Evolutionary conservation across 2,329 filamentous ascomycete species (phyloP).

Genomic region (Hypoxylon sp.): DNA sequence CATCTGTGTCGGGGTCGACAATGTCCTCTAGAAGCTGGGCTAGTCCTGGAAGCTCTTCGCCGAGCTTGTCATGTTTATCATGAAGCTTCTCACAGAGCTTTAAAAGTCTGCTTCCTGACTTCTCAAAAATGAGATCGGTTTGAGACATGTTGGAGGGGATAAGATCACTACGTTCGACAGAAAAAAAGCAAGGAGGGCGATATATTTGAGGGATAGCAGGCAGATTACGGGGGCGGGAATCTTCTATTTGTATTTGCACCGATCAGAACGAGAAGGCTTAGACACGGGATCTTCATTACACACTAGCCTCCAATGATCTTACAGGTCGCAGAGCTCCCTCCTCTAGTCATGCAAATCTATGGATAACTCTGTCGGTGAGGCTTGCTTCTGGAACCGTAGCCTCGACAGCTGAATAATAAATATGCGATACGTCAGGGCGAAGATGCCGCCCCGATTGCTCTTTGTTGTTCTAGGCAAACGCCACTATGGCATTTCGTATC

Average conservation of each 20-base stretch:
- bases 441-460: not conserved
- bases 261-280: not conserved
- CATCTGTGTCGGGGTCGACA: conserved; percentile 17
- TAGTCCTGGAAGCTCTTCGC: conserved; percentile 20
- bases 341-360: not conserved
- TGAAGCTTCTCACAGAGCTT: conserved; percentile 23
- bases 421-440: not conserved
- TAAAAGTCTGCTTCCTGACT: conserved; percentile 18
- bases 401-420: not conserved
- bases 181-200: not conserved
- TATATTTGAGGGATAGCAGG: not conserved
- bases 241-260: conserved; percentile 10
- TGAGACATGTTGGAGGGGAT: conserved; percentile 15
- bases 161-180: not conserved
- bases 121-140: conserved; percentile 16
- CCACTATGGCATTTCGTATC: conserved; percentile 1
- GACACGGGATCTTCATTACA: not conserved
- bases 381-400: not conserved
- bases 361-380: not conserved
- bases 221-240: not conserved
- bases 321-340: not conserved
- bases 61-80: conserved; percentile 25
- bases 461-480: conserved; percentile 6
- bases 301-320: not conserved
- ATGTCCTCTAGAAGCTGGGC: conserved; percentile 30